A percentile compares a stretch with the other conserved stretches of the same genome.
Conservation (phyloP, 495 filamentous ascomycete genomes). For the Daldinia decipiens region DNA sequence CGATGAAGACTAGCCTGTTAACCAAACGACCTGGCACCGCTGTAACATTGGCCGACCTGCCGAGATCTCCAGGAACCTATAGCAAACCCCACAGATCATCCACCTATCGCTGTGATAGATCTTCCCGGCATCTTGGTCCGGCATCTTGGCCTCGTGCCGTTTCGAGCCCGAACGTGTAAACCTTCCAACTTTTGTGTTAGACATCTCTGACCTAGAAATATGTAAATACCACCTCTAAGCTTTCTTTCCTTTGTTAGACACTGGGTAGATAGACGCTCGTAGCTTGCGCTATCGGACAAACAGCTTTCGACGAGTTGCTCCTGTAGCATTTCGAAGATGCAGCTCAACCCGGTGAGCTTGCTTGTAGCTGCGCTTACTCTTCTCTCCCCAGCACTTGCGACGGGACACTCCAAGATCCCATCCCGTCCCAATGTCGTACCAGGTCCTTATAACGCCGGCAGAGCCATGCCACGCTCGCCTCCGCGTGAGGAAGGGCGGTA, state of each 20-base stretch:
- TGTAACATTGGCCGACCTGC: conserved; percentile 26
- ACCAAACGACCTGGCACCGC: conserved; percentile 13
- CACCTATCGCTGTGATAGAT: conserved; percentile 33
- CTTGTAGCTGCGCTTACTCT: conserved; percentile 15
- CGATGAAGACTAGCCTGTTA: conserved; percentile 8
- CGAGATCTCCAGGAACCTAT: conserved; percentile 23
- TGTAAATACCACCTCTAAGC: conserved; percentile 11
- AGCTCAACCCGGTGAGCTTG: conserved; percentile 9
- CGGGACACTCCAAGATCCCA: conserved; percentile 20
- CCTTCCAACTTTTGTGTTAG: conserved; percentile 3
- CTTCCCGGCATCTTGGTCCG: conserved; percentile 17
- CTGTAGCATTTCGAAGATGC: conserved; percentile 14
- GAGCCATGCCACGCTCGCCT: conserved; percentile 25
- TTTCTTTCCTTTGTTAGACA: background rate
- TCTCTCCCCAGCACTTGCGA: conserved; percentile 9
- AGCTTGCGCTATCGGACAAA: background rate
- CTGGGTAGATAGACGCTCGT: background rate
- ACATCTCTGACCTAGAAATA: background rate
- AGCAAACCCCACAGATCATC: conserved; percentile 39
- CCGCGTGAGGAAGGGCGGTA: conserved; percentile 28
- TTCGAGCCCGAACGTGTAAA: conserved; percentile 7
- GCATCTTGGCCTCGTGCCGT: conserved; percentile 22
- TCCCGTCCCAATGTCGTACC: conserved; percentile 34
- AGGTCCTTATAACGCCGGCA: conserved; percentile 24
- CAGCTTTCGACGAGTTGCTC: background rate